Percentiles rank a stretch among this genome's conserved stretches.
Evolutionary conservation across 2,329 filamentous ascomycete species (phyloP).

Genomic region (Colletotrichum tabaci): DNA sequence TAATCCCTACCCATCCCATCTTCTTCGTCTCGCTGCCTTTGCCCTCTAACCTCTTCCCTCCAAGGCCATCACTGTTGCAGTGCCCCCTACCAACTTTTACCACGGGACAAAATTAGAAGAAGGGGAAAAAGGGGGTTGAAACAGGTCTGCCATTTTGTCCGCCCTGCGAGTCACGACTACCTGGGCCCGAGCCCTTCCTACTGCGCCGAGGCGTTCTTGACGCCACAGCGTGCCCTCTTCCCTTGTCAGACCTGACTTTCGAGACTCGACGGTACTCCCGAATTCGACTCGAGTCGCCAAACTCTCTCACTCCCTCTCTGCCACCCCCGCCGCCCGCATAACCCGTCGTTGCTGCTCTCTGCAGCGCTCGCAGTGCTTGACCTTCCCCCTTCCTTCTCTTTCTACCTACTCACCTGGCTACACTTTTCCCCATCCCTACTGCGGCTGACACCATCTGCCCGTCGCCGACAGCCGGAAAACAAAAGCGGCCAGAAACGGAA

Average conservation of each 20-base stretch:
- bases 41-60: slow-evolving; percentile 24
- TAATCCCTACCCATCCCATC: slow-evolving; percentile 41
- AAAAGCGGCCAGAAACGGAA: slow-evolving; percentile 1
- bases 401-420: slow-evolving; percentile 8
- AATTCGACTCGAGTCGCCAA: slow-evolving; percentile 38
- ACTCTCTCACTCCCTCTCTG: background rate
- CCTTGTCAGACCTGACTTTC: slow-evolving; percentile 30
- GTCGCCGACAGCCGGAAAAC: slow-evolving; percentile 30
- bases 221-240: slow-evolving; percentile 42
- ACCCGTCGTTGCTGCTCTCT: slow-evolving; percentile 22
- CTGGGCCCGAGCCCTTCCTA: slow-evolving; percentile 41
- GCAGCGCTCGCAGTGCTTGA: slow-evolving; percentile 17
- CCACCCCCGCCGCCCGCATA: slow-evolving; percentile 34
- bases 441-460: slow-evolving; percentile 35
- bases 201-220: slow-evolving; percentile 44
- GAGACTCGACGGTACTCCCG: slow-evolving; percentile 33
- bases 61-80: slow-evolving; percentile 22
- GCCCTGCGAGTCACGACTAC: slow-evolving; percentile 41
- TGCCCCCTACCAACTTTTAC: slow-evolving; percentile 1
- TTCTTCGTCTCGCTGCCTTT: slow-evolving; percentile 31
- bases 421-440: slow-evolving; percentile 7
- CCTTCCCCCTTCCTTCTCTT: background rate
- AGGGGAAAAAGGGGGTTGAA: slow-evolving; percentile 38
- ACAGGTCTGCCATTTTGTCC: slow-evolving; percentile 45
- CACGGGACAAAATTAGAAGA: slow-evolving; percentile 28